Evolutionary conservation across 768 basidiomycete species (phyloP), one percentile per base, ranked within the genome.

Genomic region (Multifurca ochricompacta): DNA sequence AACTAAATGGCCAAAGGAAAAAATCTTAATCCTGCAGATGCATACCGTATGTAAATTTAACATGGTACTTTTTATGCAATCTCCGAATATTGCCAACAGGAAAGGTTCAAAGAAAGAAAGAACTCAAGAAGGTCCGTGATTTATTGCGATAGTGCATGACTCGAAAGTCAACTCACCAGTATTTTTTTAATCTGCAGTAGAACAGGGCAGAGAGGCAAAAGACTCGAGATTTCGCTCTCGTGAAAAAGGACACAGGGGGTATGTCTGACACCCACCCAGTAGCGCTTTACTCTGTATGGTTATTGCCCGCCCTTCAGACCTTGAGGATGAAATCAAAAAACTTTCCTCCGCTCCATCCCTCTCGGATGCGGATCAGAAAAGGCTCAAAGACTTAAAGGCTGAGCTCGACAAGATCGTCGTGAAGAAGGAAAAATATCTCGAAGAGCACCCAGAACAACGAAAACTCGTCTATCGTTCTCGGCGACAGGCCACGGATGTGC

Each of bases 161-260:
- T 23, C 21, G 41, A 39, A 16, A 14, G 7, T 13, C 46, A 34
- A 44, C 34, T 49, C 48, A 42, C 23, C 8, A 37, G 3, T 19
- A 30, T 37, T 48, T 31, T 50, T 49, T 49, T 48, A 52, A n/a
- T 62, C 48, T 76, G 70, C 70, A 82, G 79, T 85, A 94, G 91
- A 95, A 97, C 77, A 97, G 96, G 75, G 71, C 85, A 67, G 83
- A 79, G 52, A 77, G 94, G 52, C 70, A 78, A 46, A 92, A 94
- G 70, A 71, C 82, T 14, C 80, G 90, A 61, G 93, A 98, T 66
- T 83, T 93, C 66, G 77, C 88, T n/a, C 76, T 91, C 28, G 87
- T 96, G 37, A 98, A 97, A 76, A 92, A 91, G 70, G 93, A 97
- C 64, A 96, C 93, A 3, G 72, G 76, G 68, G 90, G 93, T 85